phyloP scores from a whole-genome alignment of 495 filamentous ascomycete genomes.

The Aspergillus ostianus region DNA sequence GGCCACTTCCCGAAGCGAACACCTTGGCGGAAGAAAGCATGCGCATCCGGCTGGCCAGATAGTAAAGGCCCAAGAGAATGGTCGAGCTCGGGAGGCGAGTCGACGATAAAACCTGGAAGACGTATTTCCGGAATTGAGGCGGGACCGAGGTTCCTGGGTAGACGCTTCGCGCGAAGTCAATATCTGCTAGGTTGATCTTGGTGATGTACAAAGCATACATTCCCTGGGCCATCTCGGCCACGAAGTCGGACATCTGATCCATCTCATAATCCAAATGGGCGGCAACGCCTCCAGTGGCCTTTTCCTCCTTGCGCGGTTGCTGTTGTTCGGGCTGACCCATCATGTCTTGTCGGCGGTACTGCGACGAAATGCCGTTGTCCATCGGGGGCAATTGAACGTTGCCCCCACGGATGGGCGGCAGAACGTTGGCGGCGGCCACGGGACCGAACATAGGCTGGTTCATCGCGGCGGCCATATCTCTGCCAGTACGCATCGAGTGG shows the following conservation, averaged over 20 bases:
- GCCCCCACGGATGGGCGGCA: constrained; percentile 41
- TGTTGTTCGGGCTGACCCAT: constrained; percentile 38
- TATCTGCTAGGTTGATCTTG: constrained; percentile 63
- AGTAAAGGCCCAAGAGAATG: constrained; percentile 89
- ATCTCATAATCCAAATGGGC: constrained; percentile 98
- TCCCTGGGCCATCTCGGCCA: constrained; percentile 85
- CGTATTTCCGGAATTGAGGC: constrained; percentile 89
- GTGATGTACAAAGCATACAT: constrained; percentile 67
- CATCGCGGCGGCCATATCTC: constrained; percentile 31
- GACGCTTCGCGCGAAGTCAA: constrained; percentile 76
- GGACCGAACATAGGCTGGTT: constrained; percentile 42
- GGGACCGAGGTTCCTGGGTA: constrained; percentile 65
- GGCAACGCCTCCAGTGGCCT: constrained; percentile 80
- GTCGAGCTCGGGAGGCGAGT: constrained; percentile 94
- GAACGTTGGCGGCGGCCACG: constrained; percentile 31
- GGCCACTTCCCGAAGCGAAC: constrained; percentile 60
- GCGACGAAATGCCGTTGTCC: constrained; percentile 41
- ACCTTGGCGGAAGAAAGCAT: constrained; percentile 60
- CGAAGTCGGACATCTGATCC: constrained; percentile 97
- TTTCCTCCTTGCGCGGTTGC: constrained; percentile 48
- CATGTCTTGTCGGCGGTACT: constrained; percentile 46
- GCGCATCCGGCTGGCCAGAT: constrained; percentile 78
- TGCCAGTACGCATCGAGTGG: constrained; percentile 31
- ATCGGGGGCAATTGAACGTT: constrained; percentile 46
- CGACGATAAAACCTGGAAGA: constrained; percentile 88